A percentile compares a stretch with the other conserved stretches of the same genome.
phyloP scores from a whole-genome alignment of 1,139 yeast genomes.

The Taphrina flavorubra region DNA sequence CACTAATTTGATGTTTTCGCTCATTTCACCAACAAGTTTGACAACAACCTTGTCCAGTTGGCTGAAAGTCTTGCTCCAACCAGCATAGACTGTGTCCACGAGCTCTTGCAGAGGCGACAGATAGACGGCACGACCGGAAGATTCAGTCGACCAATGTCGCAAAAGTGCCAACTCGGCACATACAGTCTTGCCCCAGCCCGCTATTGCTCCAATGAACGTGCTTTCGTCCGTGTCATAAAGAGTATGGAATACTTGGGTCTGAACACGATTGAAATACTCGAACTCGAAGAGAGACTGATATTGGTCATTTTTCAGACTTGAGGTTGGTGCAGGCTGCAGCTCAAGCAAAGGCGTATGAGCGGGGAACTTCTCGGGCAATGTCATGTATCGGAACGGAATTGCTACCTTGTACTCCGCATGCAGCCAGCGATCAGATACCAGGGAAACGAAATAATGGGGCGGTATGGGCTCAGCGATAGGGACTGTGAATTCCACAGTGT shows the following conservation, averaged over 20 bases:
- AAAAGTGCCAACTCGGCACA: conserved; percentile 76
- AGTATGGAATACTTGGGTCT: conserved; percentile 70
- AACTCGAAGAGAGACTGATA: conserved; percentile 53
- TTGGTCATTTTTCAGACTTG: conserved; percentile 59
- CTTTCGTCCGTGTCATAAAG: conserved; percentile 66
- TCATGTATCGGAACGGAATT: conserved; percentile 61
- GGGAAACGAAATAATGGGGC: conserved; percentile 74
- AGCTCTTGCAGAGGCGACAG: conserved; percentile 65
- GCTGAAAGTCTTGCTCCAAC: conserved; percentile 62
- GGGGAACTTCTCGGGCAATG: conserved; percentile 72
- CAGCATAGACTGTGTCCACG: conserved; percentile 57
- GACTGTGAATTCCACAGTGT: conserved; percentile 69
- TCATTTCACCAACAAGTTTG: conserved; percentile 68
- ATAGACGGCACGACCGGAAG: conserved; percentile 69
- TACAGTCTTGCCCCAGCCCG: conserved; percentile 76
- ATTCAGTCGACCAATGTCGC: conserved; percentile 64
- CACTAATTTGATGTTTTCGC: conserved; percentile 62
- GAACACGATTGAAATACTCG: conserved; percentile 72
- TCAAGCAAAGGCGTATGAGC: conserved; percentile 64
- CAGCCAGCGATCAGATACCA: conserved; percentile 84
- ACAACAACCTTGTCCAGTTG: conserved; percentile 54
- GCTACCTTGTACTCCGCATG: conserved; percentile 73
- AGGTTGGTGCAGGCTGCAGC: conserved; percentile 58
- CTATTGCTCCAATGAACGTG: conserved; percentile 70
- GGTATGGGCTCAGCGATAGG: conserved; percentile 66